Evolutionary conservation across 768 basidiomycete genomes (phyloP).

Genomic region (Amanita rimosa): DNA sequence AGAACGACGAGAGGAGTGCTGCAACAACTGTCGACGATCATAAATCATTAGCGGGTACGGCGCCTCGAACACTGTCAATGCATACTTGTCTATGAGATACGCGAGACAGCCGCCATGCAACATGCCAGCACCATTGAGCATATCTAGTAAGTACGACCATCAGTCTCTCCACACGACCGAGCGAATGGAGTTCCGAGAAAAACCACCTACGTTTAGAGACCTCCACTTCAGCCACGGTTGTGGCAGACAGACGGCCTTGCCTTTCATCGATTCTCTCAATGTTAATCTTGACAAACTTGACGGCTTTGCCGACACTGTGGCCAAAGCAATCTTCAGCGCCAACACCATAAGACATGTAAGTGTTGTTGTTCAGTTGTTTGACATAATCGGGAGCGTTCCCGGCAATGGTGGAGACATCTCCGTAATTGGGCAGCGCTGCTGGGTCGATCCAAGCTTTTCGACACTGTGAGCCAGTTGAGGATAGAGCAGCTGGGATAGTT

Average conservation of each 20-base stretch:
- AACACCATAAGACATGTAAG: constrained; percentile 61
- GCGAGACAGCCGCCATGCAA: constrained; percentile 68
- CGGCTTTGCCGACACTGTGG: constrained; percentile 44
- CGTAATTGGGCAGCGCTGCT: constrained; percentile 43
- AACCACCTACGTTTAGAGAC: constrained; percentile 45
- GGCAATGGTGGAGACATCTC: constrained; percentile 42
- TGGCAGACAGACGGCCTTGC: constrained; percentile 45
- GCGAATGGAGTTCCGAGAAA: not conserved
- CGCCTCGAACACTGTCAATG: not conserved
- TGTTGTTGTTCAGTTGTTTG: constrained; percentile 60
- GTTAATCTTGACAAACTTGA: constrained; percentile 51
- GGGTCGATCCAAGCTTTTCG: constrained; percentile 56
- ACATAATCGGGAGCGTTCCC: constrained; percentile 54
- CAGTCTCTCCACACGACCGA: not conserved
- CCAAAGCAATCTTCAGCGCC: constrained; percentile 54
- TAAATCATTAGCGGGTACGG: not conserved
- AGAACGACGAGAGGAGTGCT: constrained; percentile 59
- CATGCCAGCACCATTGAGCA: constrained; percentile 70
- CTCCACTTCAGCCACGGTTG: constrained; percentile 48
- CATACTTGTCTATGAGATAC: constrained; percentile 65
- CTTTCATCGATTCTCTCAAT: constrained; percentile 33
- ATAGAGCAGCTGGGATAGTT: constrained; percentile 15
- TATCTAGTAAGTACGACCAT: constrained; percentile 33
- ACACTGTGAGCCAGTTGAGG: constrained; percentile 13
- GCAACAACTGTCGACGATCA: constrained; percentile 35